phyloP scores from a whole-genome alignment of 257 asterid genomes.

The Thymus mandschuricus region DNA sequence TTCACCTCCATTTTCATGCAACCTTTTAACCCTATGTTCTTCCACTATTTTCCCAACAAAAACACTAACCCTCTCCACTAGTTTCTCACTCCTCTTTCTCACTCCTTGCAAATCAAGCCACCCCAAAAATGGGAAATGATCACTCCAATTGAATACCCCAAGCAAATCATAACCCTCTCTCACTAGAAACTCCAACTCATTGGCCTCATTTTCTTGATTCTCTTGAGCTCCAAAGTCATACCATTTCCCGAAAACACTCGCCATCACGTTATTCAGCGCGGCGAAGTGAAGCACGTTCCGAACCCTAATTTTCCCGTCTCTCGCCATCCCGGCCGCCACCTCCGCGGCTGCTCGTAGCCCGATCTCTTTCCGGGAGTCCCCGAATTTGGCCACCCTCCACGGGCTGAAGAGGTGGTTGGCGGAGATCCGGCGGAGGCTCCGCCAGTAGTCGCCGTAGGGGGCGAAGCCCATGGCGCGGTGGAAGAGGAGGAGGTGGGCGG shows the following conservation, averaged over 20 bases:
- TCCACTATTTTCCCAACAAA: slow-evolving; percentile 65
- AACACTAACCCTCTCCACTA: slow-evolving; percentile 50
- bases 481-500: slow-evolving; percentile 68
- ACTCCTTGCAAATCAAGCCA: slow-evolving; percentile 81
- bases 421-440: slow-evolving; percentile 63
- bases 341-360: slow-evolving; percentile 57
- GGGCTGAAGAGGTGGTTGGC: slow-evolving; percentile 75
- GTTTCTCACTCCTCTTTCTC: slow-evolving; percentile 55
- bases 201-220: not conserved
- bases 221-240: slow-evolving; percentile 39
- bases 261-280: slow-evolving; percentile 74
- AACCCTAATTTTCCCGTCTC: slow-evolving; percentile 37
- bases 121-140: slow-evolving; percentile 69
- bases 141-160: slow-evolving; percentile 77
- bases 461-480: slow-evolving; percentile 92
- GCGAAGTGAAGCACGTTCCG: slow-evolving; percentile 59
- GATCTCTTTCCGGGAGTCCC: slow-evolving; percentile 43
- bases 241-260: slow-evolving; percentile 66
- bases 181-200: slow-evolving; percentile 53
- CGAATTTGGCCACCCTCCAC: slow-evolving; percentile 44
- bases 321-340: slow-evolving; percentile 41
- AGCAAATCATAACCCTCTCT: slow-evolving; percentile 74
- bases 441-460: slow-evolving; percentile 83
- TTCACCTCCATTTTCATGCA: slow-evolving; percentile 19
- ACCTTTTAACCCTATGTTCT: slow-evolving; percentile 56